Base-by-base conservation (phyloP, 371 early-diverging fungal species). In the Mucor saturninus region DNA sequence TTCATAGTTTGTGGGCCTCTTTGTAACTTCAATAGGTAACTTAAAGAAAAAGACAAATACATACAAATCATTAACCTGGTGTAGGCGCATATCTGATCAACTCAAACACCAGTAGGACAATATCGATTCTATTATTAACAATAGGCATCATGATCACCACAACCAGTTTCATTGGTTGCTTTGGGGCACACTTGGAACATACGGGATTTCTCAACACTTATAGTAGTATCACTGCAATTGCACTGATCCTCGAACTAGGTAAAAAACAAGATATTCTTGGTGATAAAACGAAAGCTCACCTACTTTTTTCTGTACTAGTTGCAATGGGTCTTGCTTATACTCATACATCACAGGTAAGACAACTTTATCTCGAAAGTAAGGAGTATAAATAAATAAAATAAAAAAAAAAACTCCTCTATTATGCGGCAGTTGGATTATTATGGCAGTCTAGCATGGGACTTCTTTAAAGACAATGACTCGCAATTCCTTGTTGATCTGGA, bases 81-180 rank as follows among this genome's bases (percentile, higher is more conserved):
- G 43, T 38, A 77, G 77, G 77, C 35, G 77, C 74, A 29, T 77
- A 77, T 67, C 43, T 69, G 4, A 67, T 77, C 57, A 71, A 74
- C 58, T 71, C 74, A 15, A 52, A 45, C 29, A 50, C 56, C 28
- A 77, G 77, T 45, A 53, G 54, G 9, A 77, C 72, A 28, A 7
- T 61, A 11, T 70, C 75, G 2, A 26, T 72, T 1, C 26, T 48
- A 9, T 48, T 72, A 10, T 42, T 77, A 9, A 56, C 62, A 2
- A 5, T 74, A 10, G 77, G 77, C 15, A 59, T 65, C 9, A 35
- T 71, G 28, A 62, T 74, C 14, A 56, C 73, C 11, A 50, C 68
- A 0, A 59, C 62, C 29, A 66, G 69, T 38, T 77, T 77, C 45
- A 68, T 72, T 52, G 77, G 73, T 13, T 74, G 59, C 35, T 77